Evolutionary conservation across 371 early-diverging fungal species (phyloP).

Genomic region (Saksenaea oblongispora): DNA sequence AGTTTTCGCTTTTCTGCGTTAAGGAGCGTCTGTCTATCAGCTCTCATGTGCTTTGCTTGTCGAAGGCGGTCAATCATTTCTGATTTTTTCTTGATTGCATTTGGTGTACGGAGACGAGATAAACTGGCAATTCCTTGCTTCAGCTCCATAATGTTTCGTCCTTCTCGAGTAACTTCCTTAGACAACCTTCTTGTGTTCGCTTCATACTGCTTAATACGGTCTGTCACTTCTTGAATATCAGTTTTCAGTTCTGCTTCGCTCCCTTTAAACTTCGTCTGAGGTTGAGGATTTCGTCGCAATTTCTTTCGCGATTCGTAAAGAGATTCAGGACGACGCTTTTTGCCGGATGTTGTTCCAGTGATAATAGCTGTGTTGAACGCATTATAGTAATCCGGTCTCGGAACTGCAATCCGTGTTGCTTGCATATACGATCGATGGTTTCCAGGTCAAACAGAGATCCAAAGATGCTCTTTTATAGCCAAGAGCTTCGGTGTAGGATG

Average conservation of each 20-base stretch:
- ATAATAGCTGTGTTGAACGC: background rate
- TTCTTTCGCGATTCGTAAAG: background rate
- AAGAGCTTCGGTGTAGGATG: background rate
- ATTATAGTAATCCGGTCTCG: background rate
- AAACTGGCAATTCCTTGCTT: background rate
- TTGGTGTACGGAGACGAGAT: background rate
- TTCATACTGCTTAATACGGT: background rate
- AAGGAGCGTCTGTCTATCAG: background rate
- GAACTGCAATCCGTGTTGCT: background rate
- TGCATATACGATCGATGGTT: background rate
- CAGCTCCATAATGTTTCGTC: background rate
- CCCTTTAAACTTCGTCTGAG: background rate
- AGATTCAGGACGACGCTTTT: background rate
- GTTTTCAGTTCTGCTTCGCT: background rate
- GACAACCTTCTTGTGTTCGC: background rate
- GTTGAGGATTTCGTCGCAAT: background rate
- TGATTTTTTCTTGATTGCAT: background rate
- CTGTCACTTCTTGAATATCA: background rate
- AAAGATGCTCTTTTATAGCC: constrained; percentile 1
- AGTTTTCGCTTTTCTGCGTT: background rate
- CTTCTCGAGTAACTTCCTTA: background rate
- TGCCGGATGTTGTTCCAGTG: background rate
- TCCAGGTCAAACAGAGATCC: background rate
- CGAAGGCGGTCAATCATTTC: background rate
- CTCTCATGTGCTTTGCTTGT: background rate